Evolutionary conservation across 306 rosid genomes (phyloP).

Genomic region (Vicia sativa): DNA sequence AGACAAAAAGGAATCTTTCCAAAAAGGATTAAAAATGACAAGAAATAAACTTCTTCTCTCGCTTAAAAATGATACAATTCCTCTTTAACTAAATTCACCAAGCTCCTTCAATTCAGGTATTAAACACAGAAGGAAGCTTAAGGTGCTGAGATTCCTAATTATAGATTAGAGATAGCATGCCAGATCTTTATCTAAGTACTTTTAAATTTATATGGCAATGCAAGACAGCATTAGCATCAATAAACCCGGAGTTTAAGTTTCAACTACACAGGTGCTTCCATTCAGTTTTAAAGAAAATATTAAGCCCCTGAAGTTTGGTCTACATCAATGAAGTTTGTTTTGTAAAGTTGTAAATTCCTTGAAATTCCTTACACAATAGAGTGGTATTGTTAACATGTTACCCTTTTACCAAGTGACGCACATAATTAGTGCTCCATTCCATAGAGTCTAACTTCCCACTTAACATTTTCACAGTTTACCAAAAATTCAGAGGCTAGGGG

Average conservation of each 20-base stretch:
- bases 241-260: background rate
- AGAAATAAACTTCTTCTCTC: background rate
- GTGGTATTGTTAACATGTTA: background rate
- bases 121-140: slow-evolving; percentile 20
- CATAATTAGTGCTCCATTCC: background rate
- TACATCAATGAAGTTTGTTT: background rate
- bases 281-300: slow-evolving; percentile 2
- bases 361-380: background rate
- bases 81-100: slow-evolving; percentile 13
- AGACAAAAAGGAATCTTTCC: slow-evolving; percentile 7
- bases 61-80: slow-evolving; percentile 7
- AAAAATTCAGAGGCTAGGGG: background rate
- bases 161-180: background rate
- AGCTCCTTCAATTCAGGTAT: slow-evolving; percentile 6
- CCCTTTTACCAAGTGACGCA: background rate
- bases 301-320: background rate
- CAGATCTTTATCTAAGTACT: slow-evolving; percentile 8
- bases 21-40: slow-evolving; percentile 4
- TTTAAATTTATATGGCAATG: slow-evolving; percentile 7
- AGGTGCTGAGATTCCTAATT: slow-evolving; percentile 8
- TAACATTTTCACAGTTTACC: background rate
- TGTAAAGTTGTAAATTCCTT: background rate
- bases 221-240: slow-evolving; percentile 6
- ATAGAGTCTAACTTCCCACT: background rate
- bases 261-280: background rate